Conservation (phyloP, 352 stramenopile species). For the Pythium brassicae region DNA sequence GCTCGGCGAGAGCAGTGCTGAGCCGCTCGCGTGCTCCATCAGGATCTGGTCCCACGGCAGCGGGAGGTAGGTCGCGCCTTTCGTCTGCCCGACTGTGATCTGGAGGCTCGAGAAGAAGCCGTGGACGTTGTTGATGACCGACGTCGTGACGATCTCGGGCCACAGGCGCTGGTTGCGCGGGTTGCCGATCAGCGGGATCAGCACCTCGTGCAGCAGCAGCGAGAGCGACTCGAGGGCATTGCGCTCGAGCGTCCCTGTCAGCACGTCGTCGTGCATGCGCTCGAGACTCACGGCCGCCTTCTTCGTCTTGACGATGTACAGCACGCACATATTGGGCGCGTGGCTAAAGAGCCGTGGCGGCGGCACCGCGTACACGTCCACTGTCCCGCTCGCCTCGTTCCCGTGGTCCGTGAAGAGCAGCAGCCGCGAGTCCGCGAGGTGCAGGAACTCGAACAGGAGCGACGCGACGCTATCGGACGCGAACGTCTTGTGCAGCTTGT, state of each 20-base stretch:
- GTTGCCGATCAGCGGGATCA: constrained; percentile 73
- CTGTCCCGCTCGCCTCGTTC: constrained; percentile 35
- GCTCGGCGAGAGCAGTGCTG: constrained; percentile 10
- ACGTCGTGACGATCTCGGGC: constrained; percentile 79
- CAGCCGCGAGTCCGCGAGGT: constrained; percentile 51
- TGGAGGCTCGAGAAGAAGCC: constrained; percentile 82
- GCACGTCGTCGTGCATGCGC: constrained; percentile 63
- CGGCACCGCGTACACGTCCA: constrained; percentile 64
- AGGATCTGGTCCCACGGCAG: constrained; percentile 78
- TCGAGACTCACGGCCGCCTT: constrained; percentile 60
- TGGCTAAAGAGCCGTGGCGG: constrained; percentile 40
- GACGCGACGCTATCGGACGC: constrained; percentile 56
- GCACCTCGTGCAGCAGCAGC: constrained; percentile 69
- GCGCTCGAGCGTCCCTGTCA: constrained; percentile 67
- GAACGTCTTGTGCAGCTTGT: constrained; percentile 53
- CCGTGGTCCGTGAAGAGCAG: constrained; percentile 73
- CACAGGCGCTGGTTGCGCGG: constrained; percentile 73
- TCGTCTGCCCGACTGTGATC: constrained; percentile 85
- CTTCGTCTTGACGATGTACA: constrained; percentile 75
- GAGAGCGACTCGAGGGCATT: constrained; percentile 73
- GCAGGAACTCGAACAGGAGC: constrained; percentile 69
- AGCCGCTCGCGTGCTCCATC: constrained; percentile 39
- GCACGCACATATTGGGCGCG: constrained; percentile 27
- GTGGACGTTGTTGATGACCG: constrained; percentile 72
- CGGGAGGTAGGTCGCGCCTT: constrained; percentile 77